Percentiles rank a stretch among this genome's conserved stretches.
Conservation (phyloP, 805 yeast species). For the Lipomyces japonicus region DNA sequence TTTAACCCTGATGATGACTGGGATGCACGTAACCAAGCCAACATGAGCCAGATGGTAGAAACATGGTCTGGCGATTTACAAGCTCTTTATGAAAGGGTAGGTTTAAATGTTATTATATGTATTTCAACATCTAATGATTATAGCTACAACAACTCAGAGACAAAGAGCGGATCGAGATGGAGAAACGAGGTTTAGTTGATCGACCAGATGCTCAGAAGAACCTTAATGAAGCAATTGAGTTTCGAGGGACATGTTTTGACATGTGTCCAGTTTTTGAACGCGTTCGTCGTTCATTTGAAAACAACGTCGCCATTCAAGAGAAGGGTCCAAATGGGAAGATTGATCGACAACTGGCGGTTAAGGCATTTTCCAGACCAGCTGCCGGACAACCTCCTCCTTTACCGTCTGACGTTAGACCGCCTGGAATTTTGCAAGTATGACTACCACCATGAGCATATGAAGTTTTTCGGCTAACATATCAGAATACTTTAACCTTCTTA, state of each 20-base stretch:
- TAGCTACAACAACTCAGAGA: slow-evolving; percentile 27
- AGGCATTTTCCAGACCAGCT: slow-evolving; percentile 93
- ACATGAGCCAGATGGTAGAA: slow-evolving; percentile 46
- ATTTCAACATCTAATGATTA: neutral
- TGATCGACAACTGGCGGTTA: slow-evolving; percentile 61
- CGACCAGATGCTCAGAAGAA: slow-evolving; percentile 77
- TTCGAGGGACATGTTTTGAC: slow-evolving; percentile 82
- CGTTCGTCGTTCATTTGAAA: slow-evolving; percentile 79
- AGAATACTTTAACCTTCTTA: slow-evolving; percentile 64
- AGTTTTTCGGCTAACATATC: slow-evolving; percentile 23
- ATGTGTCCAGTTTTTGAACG: slow-evolving; percentile 97
- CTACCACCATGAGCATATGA: neutral
- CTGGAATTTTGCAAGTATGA: slow-evolving; percentile 51
- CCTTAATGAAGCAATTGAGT: slow-evolving; percentile 80
- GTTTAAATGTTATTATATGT: neutral
- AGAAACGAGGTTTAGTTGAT: slow-evolving; percentile 66
- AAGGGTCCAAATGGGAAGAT: slow-evolving; percentile 62
- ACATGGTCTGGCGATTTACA: slow-evolving; percentile 52
- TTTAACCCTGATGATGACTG: slow-evolving; percentile 13
- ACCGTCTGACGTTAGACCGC: slow-evolving; percentile 97
- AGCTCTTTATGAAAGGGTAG: slow-evolving; percentile 56
- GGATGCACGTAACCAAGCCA: slow-evolving; percentile 26
- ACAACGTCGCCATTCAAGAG: slow-evolving; percentile 77
- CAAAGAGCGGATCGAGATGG: slow-evolving; percentile 30
- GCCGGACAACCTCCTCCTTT: slow-evolving; percentile 98